Evolutionary conservation across 2,329 filamentous ascomycete species (phyloP), one percentile per base, ranked within the genome.

Genomic region (Fusarium falciforme): DNA sequence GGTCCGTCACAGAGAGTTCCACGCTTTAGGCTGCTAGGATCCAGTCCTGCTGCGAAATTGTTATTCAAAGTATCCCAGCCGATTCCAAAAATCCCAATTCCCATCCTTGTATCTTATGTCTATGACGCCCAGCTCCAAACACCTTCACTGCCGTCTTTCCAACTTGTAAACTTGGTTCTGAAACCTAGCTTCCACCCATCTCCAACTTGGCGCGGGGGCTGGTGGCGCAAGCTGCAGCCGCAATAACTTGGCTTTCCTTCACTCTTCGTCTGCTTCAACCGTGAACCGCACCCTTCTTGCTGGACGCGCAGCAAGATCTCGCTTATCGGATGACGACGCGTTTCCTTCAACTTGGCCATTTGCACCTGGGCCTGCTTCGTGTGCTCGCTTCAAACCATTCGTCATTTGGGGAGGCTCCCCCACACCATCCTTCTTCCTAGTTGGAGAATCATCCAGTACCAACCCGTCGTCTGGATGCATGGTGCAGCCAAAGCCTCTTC

Each of bases 381-480:
- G 67, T 14, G 61, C 25, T 55, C 79, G 77, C 68, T 83, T 83
- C 57, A 72, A 47, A n/a, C 60, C 70, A 55, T 67, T 76, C 42
- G 68, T 67, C 63, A 54, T 25, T 16, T 63, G 55, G 9, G 55
- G 47, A 35, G 40, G 16, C 31, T 68, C 61, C 57, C 33, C 61
- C 61, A 61, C 62, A 64, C 47, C 55, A 40, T 29, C 57, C 33
- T 70, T 60, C 40, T 11, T 70, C 40, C 33, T 70, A 40, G 70
- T 69, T 31, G 57, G 70, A 52, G 64, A 61, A 35, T 81, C 79
- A 7, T 76, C 73, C 54, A 80, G 66, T 31, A 86, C 73, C 40
- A 88, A 76, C 14, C 83, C 87, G 25, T 88, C 86, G 49, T 89
- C 86, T 0, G 86, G 85, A 49, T 87, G 80, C 16, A 82, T 64